Conservation (phyloP, 179 eudicot species). For the Dionaea muscipula region DNA sequence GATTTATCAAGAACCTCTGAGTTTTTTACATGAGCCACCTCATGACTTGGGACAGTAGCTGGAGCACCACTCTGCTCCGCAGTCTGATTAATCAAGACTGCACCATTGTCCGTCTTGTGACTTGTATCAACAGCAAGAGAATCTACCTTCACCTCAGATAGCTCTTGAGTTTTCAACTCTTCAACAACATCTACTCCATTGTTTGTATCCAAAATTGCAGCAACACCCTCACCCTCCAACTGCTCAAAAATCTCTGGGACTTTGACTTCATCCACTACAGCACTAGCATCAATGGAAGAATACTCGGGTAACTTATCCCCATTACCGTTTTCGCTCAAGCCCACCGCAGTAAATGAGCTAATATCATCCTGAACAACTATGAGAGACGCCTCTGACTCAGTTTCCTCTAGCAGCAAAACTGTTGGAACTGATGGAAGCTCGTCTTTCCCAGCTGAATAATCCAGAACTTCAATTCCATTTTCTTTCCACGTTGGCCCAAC, state of each 20-base stretch:
- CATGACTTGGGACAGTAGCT: too few relatives aligned
- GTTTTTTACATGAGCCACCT: too few relatives aligned
- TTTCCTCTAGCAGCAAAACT: background rate
- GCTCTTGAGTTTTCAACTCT: conserved; percentile 12
- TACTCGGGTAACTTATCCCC: conserved; percentile 8
- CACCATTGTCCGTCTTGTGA: conserved; percentile 18
- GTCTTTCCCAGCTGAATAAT: background rate
- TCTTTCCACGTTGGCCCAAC: background rate
- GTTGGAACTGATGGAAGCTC: background rate
- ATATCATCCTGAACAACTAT: conserved; percentile 13
- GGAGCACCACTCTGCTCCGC: conserved; percentile 32
- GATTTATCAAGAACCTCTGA: too few relatives aligned
- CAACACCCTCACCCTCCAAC: conserved; percentile 15
- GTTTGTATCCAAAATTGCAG: conserved; percentile 1
- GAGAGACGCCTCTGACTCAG: conserved; percentile 20
- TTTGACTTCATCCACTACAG: conserved; percentile 17
- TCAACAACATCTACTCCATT: conserved; percentile 13
- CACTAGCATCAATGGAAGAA: conserved; percentile 20
- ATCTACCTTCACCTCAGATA: background rate
- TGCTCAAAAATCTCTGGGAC: conserved; percentile 13
- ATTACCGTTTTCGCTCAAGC: background rate
- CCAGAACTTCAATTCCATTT: background rate
- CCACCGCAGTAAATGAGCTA: background rate
- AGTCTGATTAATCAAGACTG: conserved; percentile 23
- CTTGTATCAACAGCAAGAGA: conserved; percentile 12